These are phyloP conservation scores for Syzygium aqueum DNA, from an alignment of 345 rosid species.

Conservation along the genomic window DNA sequence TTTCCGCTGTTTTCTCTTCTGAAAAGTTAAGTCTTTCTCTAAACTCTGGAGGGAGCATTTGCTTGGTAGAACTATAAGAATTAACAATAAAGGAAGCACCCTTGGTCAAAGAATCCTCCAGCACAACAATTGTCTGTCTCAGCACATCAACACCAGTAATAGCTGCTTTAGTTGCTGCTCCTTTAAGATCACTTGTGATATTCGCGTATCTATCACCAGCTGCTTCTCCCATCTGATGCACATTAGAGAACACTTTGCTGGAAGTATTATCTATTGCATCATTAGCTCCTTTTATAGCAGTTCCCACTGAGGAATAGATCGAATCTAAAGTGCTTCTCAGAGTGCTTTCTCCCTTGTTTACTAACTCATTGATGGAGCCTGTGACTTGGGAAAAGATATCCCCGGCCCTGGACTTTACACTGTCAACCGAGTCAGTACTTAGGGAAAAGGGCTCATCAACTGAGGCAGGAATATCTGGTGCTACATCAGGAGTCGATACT, in stretches of 20 bases:
- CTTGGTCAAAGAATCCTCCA: constrained; percentile 52
- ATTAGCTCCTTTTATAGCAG: constrained; percentile 47
- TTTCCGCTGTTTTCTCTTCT: constrained; percentile 53
- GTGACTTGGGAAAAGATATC: constrained; percentile 37
- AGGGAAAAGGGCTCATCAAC: constrained; percentile 22
- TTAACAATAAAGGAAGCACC: constrained; percentile 61
- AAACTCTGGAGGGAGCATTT: constrained; percentile 60
- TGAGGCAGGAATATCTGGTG: constrained; percentile 26
- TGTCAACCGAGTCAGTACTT: constrained; percentile 24
- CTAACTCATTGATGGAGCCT: constrained; percentile 40
- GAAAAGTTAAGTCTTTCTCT: constrained; percentile 43
- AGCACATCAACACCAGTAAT: constrained; percentile 45
- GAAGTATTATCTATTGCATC: constrained; percentile 47
- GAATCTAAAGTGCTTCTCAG: constrained; percentile 50
- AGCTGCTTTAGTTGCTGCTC: constrained; percentile 47
- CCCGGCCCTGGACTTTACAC: constrained; percentile 34
- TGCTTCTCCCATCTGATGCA: constrained; percentile 48
- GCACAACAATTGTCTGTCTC: constrained; percentile 47
- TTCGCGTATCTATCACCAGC: constrained; percentile 35
- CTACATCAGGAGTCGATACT: constrained; percentile 12
- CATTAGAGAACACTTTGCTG: constrained; percentile 30
- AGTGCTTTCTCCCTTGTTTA: constrained; percentile 43
- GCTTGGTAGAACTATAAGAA: constrained; percentile 67
- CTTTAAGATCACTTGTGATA: constrained; percentile 46
- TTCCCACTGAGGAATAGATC: constrained; percentile 41